phyloP scores from a whole-genome alignment of 345 rosid species.

The Passiflora organensis region DNA sequence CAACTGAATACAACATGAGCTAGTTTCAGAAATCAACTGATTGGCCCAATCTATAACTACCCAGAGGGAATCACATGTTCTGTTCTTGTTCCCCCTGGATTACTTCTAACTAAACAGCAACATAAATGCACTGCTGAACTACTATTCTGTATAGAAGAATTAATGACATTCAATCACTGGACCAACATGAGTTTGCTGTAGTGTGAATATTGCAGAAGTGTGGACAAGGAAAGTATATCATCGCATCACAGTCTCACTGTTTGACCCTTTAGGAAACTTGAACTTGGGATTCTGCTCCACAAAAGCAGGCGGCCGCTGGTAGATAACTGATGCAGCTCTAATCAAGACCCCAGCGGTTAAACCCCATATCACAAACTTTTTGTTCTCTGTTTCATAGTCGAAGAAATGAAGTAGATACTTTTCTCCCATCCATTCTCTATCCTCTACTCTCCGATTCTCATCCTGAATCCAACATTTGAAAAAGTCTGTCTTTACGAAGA shows the following conservation, averaged over 20 bases:
- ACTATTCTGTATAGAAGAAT: too few relatives aligned
- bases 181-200: not conserved
- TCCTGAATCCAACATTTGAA: slow-evolving; percentile 38
- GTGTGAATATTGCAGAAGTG: slow-evolving; percentile 8
- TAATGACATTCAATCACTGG: too few relatives aligned
- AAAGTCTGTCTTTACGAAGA: not conserved
- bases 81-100: too few relatives aligned
- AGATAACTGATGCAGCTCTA: slow-evolving; percentile 66
- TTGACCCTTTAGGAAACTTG: slow-evolving; percentile 44
- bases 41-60: slow-evolving; percentile 3
- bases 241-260: slow-evolving; percentile 32
- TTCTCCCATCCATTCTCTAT: slow-evolving; percentile 62
- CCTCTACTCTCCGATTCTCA: slow-evolving; percentile 61
- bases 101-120: too few relatives aligned
- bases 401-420: slow-evolving; percentile 53
- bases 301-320: slow-evolving; percentile 52
- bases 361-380: slow-evolving; percentile 59
- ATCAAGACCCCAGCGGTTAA: slow-evolving; percentile 71
- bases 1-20: not conserved
- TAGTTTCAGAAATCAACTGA: not conserved
- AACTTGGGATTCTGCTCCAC: slow-evolving; percentile 58
- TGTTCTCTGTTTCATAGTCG: slow-evolving; percentile 44
- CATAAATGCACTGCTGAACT: too few relatives aligned
- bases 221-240: slow-evolving; percentile 7
- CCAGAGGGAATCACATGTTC: not conserved